Percentiles rank a stretch among this genome's conserved stretches.
Evolutionary conservation across 2,329 filamentous ascomycete species (phyloP).

Genomic region (Venturia effusa): DNA sequence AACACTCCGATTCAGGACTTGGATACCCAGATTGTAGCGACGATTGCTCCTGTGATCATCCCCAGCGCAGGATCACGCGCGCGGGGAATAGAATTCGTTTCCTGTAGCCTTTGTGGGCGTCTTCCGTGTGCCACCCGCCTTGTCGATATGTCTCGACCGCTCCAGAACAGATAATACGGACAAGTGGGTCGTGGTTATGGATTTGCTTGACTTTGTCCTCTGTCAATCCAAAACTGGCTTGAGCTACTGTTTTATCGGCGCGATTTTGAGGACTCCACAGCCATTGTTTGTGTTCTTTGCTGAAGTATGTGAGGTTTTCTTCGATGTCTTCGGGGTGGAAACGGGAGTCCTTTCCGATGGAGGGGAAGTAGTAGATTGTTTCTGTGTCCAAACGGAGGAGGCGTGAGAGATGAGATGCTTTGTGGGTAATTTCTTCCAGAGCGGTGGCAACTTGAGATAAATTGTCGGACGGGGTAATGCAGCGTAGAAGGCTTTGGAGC

Average conservation of each 20-base stretch:
- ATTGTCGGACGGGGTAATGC: background rate
- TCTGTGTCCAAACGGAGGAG: background rate
- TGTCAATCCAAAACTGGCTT: background rate
- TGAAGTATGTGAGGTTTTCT: background rate
- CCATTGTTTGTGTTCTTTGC: background rate
- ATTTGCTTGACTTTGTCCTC: background rate
- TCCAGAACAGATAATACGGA: background rate
- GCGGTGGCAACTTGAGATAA: background rate
- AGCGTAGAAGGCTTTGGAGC: background rate
- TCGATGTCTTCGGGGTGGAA: background rate
- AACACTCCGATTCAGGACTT: background rate
- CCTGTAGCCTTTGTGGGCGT: background rate
- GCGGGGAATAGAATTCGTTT: background rate
- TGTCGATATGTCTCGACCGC: background rate
- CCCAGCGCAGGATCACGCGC: background rate
- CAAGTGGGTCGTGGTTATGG: background rate
- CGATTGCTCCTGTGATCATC: background rate
- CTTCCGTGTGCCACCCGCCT: background rate
- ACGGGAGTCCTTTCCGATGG: background rate
- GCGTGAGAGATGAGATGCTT: background rate
- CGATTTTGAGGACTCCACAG: background rate
- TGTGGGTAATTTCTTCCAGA: background rate
- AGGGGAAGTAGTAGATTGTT: constrained; percentile 3
- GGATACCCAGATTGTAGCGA: background rate
- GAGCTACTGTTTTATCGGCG: background rate